These are phyloP conservation scores for Juglanconis sp. DNA, from an alignment of 2,329 filamentous ascomycete species.

Conservation along the genomic window DNA sequence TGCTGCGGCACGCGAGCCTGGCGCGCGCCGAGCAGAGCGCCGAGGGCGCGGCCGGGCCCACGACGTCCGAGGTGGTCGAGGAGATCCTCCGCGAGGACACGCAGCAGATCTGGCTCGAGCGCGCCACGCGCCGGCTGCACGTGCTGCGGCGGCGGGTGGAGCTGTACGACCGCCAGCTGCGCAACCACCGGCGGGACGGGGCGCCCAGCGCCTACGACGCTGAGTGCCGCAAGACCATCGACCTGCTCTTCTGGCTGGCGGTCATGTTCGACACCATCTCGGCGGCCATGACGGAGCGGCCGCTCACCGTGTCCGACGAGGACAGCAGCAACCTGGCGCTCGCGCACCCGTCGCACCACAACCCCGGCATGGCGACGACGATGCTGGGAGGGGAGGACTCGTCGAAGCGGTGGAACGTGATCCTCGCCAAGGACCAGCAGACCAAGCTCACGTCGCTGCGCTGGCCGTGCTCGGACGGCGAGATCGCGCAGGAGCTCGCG, in stretches of 20 bases:
- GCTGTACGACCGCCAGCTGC: slow-evolving; percentile 5
- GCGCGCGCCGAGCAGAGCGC: not conserved
- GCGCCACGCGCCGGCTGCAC: slow-evolving; percentile 12
- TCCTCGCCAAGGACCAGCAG: slow-evolving; percentile 14
- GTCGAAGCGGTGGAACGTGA: slow-evolving; percentile 11
- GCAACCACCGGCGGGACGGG: not conserved
- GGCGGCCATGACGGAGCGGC: slow-evolving; percentile 41
- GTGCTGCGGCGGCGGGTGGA: slow-evolving; percentile 11
- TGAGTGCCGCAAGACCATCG: slow-evolving; percentile 41
- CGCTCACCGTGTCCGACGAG: slow-evolving; percentile 37
- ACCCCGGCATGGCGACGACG: not conserved
- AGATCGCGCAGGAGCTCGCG: slow-evolving; percentile 45
- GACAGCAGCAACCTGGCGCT: slow-evolving; percentile 26
- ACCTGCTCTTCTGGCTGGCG: slow-evolving; percentile 54
- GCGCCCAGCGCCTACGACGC: slow-evolving; percentile 1
- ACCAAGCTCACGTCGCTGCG: slow-evolving; percentile 24
- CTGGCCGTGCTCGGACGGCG: slow-evolving; percentile 55
- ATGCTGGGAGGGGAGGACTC: not conserved
- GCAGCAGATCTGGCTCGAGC: slow-evolving; percentile 15
- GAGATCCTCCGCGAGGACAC: slow-evolving; percentile 11
- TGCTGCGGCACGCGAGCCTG: not conserved
- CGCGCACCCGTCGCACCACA: slow-evolving; percentile 14
- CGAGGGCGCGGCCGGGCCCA: not conserved
- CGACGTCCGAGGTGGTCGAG: slow-evolving; percentile 9
- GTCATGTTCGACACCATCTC: slow-evolving; percentile 19